A percentile compares a stretch with the other conserved stretches of the same genome.
Conservation (phyloP, 306 rosid species). For the Luffa acutangula region DNA sequence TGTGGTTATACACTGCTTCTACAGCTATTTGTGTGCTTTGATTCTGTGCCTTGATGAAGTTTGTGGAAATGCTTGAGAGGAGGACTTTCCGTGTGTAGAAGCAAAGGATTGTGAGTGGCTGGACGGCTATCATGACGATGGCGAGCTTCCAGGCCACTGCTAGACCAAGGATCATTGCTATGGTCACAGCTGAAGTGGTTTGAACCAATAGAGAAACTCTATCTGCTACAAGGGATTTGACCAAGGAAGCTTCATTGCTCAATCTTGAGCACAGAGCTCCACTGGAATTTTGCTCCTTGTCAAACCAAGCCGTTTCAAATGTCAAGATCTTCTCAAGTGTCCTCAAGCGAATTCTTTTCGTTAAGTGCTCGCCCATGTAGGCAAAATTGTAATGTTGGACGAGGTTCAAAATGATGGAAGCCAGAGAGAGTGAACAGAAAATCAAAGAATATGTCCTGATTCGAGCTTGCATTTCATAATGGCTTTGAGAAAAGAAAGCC, state of each 20-base stretch:
- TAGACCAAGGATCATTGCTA: slow-evolving; percentile 84
- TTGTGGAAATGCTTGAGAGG: slow-evolving; percentile 60
- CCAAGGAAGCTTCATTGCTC: slow-evolving; percentile 85
- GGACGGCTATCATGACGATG: slow-evolving; percentile 78
- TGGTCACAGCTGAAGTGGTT: slow-evolving; percentile 69
- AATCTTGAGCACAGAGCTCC: slow-evolving; percentile 85
- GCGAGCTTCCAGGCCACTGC: slow-evolving; percentile 91
- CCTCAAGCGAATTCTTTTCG: slow-evolving; percentile 51
- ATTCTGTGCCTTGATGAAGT: slow-evolving; percentile 65
- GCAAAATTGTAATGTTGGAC: slow-evolving; percentile 83
- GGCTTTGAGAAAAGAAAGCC: slow-evolving; percentile 66
- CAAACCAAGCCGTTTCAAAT: slow-evolving; percentile 92
- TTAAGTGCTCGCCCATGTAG: slow-evolving; percentile 72
- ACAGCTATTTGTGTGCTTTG: slow-evolving; percentile 86
- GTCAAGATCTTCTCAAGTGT: slow-evolving; percentile 77
- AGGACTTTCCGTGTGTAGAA: slow-evolving; percentile 77
- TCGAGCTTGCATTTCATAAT: slow-evolving; percentile 55
- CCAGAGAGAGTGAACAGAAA: slow-evolving; percentile 54
- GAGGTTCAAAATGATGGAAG: slow-evolving; percentile 65
- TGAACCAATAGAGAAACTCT: slow-evolving; percentile 67
- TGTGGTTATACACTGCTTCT: slow-evolving; percentile 84
- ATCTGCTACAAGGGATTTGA: slow-evolving; percentile 86
- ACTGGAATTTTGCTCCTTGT: slow-evolving; percentile 68
- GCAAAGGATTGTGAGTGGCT: slow-evolving; percentile 77
- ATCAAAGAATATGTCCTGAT: slow-evolving; percentile 56